Base-by-base conservation (phyloP, 192 early-diverging fungal species). In the Borealophlyctis nickersoniae region DNA sequence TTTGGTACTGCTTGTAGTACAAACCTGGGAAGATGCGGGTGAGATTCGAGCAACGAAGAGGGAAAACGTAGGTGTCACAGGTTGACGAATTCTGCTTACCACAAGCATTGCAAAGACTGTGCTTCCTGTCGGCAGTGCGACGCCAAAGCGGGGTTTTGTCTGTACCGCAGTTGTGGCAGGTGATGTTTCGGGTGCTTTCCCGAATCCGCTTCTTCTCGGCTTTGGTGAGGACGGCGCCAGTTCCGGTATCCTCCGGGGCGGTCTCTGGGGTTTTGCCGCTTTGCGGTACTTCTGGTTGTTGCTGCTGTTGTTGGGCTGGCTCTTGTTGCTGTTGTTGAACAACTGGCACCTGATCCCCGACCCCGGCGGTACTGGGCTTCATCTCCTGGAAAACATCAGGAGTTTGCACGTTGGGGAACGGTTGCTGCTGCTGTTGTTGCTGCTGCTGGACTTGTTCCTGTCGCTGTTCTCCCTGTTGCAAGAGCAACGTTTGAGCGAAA, bases 21-120 rank as follows among this genome's bases (percentile, higher is more conserved):
- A 79, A 50, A 3, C 76, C 75, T 77, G 32, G 26, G 50, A 51
- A 31, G 23, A 34, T 67, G 39, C 34, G 14, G 36, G 22, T 30
- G 13, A 19, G 0, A 3, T 13, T 3, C 19, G 2, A 5, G 51
- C 13, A 52, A 28, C 2, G 13, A 36, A 28, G 11, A 53, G 87
- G 23, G 87, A 73, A 14, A 87, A 87, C 0, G 87, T 88, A 63
- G 83, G 79, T 26, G 85, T 88, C 3, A 85, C 85, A 58, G 80
- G 80, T 71, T 87, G 88, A n/a, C n/a, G n/a, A n/a, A 52, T 89
- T 89, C 76, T 74, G 86, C 60, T 50, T 89, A 91, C 94, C 95
- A 70, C 91, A 93, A 27, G 91, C 89, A 67, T 93, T 93, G 71
- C 91, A 93, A 23, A 93, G 66, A n/a, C 81, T 87, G 71, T 93